Base-by-base conservation (phyloP, 2,329 filamentous ascomycete genomes). In the Talaromyces sp. region DNA sequence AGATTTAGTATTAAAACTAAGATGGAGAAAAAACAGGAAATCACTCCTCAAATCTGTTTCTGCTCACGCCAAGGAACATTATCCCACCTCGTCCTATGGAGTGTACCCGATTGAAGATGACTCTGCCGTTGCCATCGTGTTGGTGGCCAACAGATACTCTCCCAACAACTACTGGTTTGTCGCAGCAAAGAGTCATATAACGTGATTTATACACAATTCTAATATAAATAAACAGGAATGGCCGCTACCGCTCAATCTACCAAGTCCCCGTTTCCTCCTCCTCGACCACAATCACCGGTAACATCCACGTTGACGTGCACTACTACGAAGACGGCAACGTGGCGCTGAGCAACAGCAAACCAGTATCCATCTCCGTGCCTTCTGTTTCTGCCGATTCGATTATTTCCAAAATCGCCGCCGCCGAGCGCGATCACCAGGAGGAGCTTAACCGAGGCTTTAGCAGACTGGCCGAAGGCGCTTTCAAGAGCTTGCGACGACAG, bases 311-410 rank as follows among this genome's bases (percentile, higher is more conserved):
- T 59, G 93, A 98, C 69, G 94, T 99, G 57, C 95, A 99, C 82
- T 99, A 99, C 83, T 99, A 99, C 81, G 95, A 99, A 79, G 96
- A 99, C 74, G 95, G 95, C 65, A 99, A 99, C 73, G 95, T 99
- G 62, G 89, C 95, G 2, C 85, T 99, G 63, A 83, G 94, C 65
- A 97, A 95, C n/a, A 89, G 86, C 71, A 97, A 97, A 79, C 81
- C 89, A 10, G 75, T 94, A 12, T 82, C 82, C 0, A 75, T 85
- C 3, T 85, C 84, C 8, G 75, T 90, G n/a, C 76, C 86, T 1
- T 87, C 84, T 0, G 82, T 81, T 34, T 85, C 84, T 7, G 83
- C 85, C 0, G 89, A 88, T 50, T 83, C 95, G 40, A 85, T 98
- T 54, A 82, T 89, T 66, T 88, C 86, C 76, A 89, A 92, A 74